phyloP scores from a whole-genome alignment of 2,329 filamentous ascomycete genomes.

The Colletotrichum acutatum region DNA sequence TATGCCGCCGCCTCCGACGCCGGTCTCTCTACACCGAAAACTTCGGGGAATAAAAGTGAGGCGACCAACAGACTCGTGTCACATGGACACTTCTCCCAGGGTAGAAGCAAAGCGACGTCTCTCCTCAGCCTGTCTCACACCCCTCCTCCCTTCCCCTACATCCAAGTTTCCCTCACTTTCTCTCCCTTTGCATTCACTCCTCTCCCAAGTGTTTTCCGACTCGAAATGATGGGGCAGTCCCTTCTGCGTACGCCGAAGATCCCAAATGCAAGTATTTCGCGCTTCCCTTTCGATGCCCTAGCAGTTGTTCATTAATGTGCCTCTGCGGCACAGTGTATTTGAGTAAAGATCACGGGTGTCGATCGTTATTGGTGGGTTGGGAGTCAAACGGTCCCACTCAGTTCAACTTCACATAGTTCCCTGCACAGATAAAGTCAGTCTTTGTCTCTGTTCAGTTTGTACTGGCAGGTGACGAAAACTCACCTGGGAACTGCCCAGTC shows the following conservation, averaged over 20 bases:
- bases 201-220: constrained; percentile 15
- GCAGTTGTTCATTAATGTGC: constrained; percentile 30
- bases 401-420: constrained; percentile 62
- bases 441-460: neutral
- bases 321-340: constrained; percentile 24
- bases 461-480: neutral
- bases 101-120: neutral
- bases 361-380: neutral
- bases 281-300: constrained; percentile 19
- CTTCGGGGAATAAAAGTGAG: neutral
- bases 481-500: constrained; percentile 95
- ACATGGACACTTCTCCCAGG: neutral
- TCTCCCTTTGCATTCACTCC: neutral
- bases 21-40: constrained; percentile 10
- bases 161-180: neutral
- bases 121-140: neutral
- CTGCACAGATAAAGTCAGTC: constrained; percentile 47
- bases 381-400: constrained; percentile 42
- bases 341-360: constrained; percentile 12
- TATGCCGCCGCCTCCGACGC: neutral
- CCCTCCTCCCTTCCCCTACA: neutral
- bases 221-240: constrained; percentile 32
- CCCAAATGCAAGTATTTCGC: constrained; percentile 35
- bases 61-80: neutral
- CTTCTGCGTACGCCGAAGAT: constrained; percentile 36